Conservation (phyloP, 495 filamentous ascomycete genomes). For the Penicillium egyptiacum region DNA sequence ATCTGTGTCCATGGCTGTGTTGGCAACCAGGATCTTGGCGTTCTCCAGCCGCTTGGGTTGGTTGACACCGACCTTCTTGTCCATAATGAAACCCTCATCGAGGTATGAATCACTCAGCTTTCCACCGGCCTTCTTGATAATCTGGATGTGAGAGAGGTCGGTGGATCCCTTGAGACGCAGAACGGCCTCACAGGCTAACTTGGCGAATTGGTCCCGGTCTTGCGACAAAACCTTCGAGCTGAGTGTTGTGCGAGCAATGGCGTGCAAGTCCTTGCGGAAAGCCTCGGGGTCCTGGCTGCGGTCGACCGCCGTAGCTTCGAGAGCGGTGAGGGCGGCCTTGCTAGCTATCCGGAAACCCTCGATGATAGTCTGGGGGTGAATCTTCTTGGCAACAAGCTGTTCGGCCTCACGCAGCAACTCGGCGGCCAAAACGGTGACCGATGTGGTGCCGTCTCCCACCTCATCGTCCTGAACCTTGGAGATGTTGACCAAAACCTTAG, state of each 20-base stretch:
- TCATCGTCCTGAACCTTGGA: conserved; percentile 99
- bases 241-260: conserved; percentile 93
- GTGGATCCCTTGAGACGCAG: conserved; percentile 86
- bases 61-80: conserved; percentile 98
- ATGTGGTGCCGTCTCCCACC: conserved; percentile 93
- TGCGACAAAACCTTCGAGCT: conserved; percentile 97
- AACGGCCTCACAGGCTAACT: conserved; percentile 89
- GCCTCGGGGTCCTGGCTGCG: conserved; percentile 77
- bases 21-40: conserved; percentile 95
- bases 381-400: conserved; percentile 94
- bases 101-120: conserved; percentile 97
- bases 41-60: conserved; percentile 97
- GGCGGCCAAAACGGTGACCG: conserved; percentile 88
- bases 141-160: conserved; percentile 96
- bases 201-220: conserved; percentile 88
- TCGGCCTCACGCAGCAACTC: conserved; percentile 96
- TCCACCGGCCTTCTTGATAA: conserved; percentile 98
- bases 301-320: conserved; percentile 83
- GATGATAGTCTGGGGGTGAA: conserved; percentile 99
- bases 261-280: conserved; percentile 85
- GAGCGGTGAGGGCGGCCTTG: conserved; percentile 76
- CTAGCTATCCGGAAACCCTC: conserved; percentile 98
- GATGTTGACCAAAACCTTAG: conserved; percentile 94
- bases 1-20: conserved; percentile 99
- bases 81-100: conserved; percentile 96